Evolutionary conservation across 176 grass and related monocot species (phyloP).

Genomic region (Luzula sylvatica): DNA sequence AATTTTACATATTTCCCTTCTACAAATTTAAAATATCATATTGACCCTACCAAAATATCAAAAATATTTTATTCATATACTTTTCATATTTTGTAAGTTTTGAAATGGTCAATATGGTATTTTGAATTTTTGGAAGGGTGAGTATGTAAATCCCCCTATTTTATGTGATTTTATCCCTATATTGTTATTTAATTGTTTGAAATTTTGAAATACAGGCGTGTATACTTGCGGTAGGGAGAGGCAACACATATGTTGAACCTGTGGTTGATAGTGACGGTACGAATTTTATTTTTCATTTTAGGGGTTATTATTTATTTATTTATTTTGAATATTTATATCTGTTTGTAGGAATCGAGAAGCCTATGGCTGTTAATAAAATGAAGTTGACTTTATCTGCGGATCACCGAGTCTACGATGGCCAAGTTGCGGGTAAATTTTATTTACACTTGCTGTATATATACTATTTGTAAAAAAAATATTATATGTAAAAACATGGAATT

Average conservation of each 20-base stretch:
- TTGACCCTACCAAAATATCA: neutral
- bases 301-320: neutral
- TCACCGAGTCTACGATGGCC: conserved; percentile 81
- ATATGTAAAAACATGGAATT: neutral
- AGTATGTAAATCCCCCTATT: no score
- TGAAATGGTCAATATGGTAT: no score
- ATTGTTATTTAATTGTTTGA: no score
- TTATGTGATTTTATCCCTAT: no score
- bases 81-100: no score
- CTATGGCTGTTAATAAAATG: conserved; percentile 71
- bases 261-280: conserved; percentile 70
- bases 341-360: conserved; percentile 65
- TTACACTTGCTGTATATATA: conserved; percentile 2
- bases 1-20: neutral
- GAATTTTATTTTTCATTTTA: conserved; percentile 15
- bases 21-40: neutral
- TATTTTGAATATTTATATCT: conserved; percentile 9
- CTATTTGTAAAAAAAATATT: neutral
- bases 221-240: conserved; percentile 84
- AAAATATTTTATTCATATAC: no score
- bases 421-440: conserved; percentile 59
- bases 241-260: conserved; percentile 79
- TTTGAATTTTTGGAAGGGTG: no score
- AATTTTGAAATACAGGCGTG: conserved; percentile 54
- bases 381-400: conserved; percentile 82